These are phyloP conservation scores for Dactylellina haptotyla DNA, from an alignment of 2,329 filamentous ascomycete genomes.

Conservation along the genomic window DNA sequence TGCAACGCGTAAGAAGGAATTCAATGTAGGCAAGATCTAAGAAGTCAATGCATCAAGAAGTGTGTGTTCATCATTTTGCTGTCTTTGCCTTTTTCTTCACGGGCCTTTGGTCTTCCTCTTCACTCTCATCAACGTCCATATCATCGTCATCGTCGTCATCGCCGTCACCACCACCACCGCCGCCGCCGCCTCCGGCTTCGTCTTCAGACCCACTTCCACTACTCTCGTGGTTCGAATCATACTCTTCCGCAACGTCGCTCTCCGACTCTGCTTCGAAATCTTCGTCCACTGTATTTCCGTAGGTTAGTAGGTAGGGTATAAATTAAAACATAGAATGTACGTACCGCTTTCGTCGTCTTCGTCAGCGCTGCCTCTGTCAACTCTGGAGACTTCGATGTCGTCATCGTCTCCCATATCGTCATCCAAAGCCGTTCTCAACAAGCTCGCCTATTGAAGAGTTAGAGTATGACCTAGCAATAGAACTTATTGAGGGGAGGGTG, in stretches of 20 bases:
- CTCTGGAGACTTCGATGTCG: slow-evolving; percentile 74
- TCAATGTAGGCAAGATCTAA: slow-evolving; percentile 1
- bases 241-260: slow-evolving; percentile 96
- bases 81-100: slow-evolving; percentile 61
- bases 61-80: slow-evolving; percentile 55
- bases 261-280: slow-evolving; percentile 94
- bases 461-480: background rate
- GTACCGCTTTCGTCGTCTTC: slow-evolving; percentile 80
- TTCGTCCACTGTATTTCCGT: slow-evolving; percentile 77
- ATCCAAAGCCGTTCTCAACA: slow-evolving; percentile 82
- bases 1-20: background rate
- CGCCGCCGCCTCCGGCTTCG: slow-evolving; percentile 68
- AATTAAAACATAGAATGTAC: too few species aligned
- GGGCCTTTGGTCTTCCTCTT: slow-evolving; percentile 63
- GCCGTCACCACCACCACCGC: slow-evolving; percentile 60
- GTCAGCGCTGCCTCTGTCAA: slow-evolving; percentile 88
- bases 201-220: slow-evolving; percentile 76
- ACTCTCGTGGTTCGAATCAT: slow-evolving; percentile 89
- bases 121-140: slow-evolving; percentile 63
- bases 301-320: background rate
- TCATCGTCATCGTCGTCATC: slow-evolving; percentile 67
- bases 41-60: background rate
- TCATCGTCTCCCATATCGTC: slow-evolving; percentile 89
- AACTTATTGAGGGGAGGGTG: slow-evolving; percentile 28
- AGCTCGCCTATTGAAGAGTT: slow-evolving; percentile 63